Evolutionary conservation across 805 yeast species (phyloP).

Genomic region (Cephaloascus albidus): DNA sequence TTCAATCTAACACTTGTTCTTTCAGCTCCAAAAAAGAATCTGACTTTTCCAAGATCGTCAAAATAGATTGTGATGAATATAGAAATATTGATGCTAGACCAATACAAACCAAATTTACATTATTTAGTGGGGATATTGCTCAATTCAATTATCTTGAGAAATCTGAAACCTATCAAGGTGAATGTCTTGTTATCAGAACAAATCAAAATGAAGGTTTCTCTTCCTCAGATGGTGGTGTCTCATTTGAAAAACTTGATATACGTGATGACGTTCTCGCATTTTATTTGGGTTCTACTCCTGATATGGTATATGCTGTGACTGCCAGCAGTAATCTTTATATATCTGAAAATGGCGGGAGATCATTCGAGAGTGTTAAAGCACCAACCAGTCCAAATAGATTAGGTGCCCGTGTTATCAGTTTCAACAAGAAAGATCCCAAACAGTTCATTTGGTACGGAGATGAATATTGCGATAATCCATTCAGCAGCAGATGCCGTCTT

Average conservation of each 20-base stretch:
- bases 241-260: slow-evolving; percentile 30
- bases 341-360: slow-evolving; percentile 61
- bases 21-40: slow-evolving; percentile 7
- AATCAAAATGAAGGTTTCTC: slow-evolving; percentile 41
- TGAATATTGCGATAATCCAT: slow-evolving; percentile 40
- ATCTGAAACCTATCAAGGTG: slow-evolving; percentile 21
- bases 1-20: not conserved
- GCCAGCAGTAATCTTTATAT: slow-evolving; percentile 37
- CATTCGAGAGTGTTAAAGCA: slow-evolving; percentile 35
- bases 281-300: slow-evolving; percentile 50
- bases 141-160: slow-evolving; percentile 57
- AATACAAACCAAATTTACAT: slow-evolving; percentile 27
- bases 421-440: slow-evolving; percentile 47
- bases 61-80: slow-evolving; percentile 25
- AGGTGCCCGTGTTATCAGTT: slow-evolving; percentile 37
- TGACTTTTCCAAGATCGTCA: slow-evolving; percentile 14
- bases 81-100: slow-evolving; percentile 6
- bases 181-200: slow-evolving; percentile 49
- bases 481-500: slow-evolving; percentile 37
- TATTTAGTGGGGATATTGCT: slow-evolving; percentile 41
- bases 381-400: slow-evolving; percentile 39
- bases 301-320: slow-evolving; percentile 48
- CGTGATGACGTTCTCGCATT: slow-evolving; percentile 40
- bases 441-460: slow-evolving; percentile 67
- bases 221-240: slow-evolving; percentile 62